Percentiles rank a stretch among this genome's conserved stretches.
These are phyloP conservation scores for Ophiostoma triangulosporum DNA, from an alignment of 2,329 filamentous ascomycete genomes.

Conservation along the genomic window DNA sequence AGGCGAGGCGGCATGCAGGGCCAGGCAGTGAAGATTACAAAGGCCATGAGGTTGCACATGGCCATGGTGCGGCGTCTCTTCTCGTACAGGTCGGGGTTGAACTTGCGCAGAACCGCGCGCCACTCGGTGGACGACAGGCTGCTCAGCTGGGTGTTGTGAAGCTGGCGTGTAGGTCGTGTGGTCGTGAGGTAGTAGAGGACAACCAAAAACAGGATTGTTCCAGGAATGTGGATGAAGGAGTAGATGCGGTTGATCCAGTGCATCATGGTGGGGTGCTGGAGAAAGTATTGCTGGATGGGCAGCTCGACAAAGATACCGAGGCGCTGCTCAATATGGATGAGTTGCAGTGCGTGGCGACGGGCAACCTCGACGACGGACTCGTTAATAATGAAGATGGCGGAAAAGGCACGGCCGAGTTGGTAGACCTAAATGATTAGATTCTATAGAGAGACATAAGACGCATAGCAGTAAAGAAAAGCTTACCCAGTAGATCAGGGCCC, in stretches of 20 bases:
- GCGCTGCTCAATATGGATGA: constrained; percentile 52
- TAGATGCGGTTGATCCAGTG: constrained; percentile 60
- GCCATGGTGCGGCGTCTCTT: constrained; percentile 26
- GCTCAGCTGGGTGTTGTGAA: constrained; percentile 11
- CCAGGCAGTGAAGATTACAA: constrained; percentile 46
- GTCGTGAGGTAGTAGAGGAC: constrained; percentile 59
- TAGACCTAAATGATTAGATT: constrained; percentile 40
- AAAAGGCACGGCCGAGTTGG: constrained; percentile 59
- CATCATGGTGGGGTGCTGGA: constrained; percentile 40
- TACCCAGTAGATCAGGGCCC: constrained; percentile 67
- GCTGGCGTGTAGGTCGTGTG: constrained; percentile 26
- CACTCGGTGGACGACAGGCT: background rate
- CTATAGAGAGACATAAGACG: background rate
- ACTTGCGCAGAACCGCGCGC: background rate
- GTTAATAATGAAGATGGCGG: constrained; percentile 48
- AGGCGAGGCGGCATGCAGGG: constrained; percentile 37
- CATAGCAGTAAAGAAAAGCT: constrained; percentile 14
- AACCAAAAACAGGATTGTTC: constrained; percentile 53
- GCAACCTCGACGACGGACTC: constrained; percentile 56
- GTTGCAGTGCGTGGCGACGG: constrained; percentile 51
- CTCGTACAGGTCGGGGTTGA: constrained; percentile 36
- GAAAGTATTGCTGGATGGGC: constrained; percentile 42
- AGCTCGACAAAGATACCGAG: constrained; percentile 54
- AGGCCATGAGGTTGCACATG: constrained; percentile 46
- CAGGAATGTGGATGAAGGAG: constrained; percentile 67